Conservation (phyloP, 1,284 basidiomycete species). For the Rhodotorula glutinis region DNA sequence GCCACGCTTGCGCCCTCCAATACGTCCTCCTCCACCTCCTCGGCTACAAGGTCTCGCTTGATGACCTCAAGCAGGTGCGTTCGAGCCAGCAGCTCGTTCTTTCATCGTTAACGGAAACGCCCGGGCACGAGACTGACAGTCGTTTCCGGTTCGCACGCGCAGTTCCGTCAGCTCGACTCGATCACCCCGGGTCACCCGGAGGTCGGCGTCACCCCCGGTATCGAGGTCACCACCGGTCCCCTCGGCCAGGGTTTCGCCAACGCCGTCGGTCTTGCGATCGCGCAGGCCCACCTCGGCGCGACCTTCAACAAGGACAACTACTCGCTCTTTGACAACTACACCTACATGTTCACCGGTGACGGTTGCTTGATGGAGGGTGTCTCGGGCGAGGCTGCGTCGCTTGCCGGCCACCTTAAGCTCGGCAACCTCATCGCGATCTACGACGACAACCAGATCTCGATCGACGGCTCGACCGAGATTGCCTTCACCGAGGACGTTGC, state of each 20-base stretch:
- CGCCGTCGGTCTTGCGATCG: constrained; percentile 88
- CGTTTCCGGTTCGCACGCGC: background rate
- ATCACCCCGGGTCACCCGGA: constrained; percentile 75
- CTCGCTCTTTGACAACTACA: constrained; percentile 82
- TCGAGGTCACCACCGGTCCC: constrained; percentile 95
- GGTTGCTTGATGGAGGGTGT: constrained; percentile 97
- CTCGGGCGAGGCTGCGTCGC: constrained; percentile 80
- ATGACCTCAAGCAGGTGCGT: constrained; percentile 78
- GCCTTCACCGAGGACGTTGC: constrained; percentile 93
- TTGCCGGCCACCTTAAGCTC: constrained; percentile 86
- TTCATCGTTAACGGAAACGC: no score
- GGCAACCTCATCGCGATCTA: constrained; percentile 89
- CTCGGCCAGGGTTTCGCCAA: constrained; percentile 92
- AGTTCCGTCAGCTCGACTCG: constrained; percentile 68
- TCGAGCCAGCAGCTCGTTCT: background rate
- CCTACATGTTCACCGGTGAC: constrained; percentile 77
- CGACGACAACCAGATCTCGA: constrained; percentile 90
- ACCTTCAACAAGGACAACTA: constrained; percentile 85
- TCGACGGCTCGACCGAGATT: constrained; percentile 86
- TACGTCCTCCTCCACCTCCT: constrained; percentile 78
- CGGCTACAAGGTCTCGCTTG: constrained; percentile 77
- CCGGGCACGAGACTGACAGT: no score
- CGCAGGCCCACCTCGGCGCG: constrained; percentile 82
- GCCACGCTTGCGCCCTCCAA: constrained; percentile 59
- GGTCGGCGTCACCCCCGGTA: constrained; percentile 78